These are phyloP conservation scores for Aspergillus sparsus DNA, from an alignment of 495 filamentous ascomycete genomes.

Conservation along the genomic window DNA sequence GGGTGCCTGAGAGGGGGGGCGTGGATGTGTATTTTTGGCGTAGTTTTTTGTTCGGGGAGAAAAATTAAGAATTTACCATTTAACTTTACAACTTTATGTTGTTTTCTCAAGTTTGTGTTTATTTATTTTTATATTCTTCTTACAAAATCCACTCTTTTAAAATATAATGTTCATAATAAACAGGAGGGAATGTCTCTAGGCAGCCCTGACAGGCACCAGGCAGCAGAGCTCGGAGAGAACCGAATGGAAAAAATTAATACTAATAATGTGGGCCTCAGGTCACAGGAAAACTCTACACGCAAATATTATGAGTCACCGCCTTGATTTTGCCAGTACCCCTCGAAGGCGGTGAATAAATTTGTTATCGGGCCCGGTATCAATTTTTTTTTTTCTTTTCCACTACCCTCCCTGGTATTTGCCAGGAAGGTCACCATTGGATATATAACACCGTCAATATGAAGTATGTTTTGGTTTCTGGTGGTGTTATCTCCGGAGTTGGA, in stretches of 20 bases:
- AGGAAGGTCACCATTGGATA: slow-evolving; percentile 24
- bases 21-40: too few species aligned
- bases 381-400: slow-evolving; percentile 22
- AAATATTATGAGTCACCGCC: not conserved
- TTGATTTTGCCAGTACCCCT: not conserved
- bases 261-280: not conserved
- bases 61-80: too few species aligned
- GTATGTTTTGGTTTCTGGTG: slow-evolving; percentile 82
- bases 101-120: too few species aligned
- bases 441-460: slow-evolving; percentile 60
- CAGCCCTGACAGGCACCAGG: not conserved
- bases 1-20: too few species aligned
- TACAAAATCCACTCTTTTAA: too few species aligned
- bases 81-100: too few species aligned
- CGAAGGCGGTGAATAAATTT: slow-evolving; percentile 14
- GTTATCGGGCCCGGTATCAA: slow-evolving; percentile 17
- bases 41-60: too few species aligned
- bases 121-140: too few species aligned
- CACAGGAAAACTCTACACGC: not conserved
- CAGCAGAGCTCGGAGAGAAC: not conserved
- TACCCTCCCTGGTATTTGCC: slow-evolving; percentile 27
- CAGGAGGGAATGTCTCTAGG: too few species aligned
- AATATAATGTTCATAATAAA: too few species aligned
- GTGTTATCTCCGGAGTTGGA: slow-evolving; percentile 79
- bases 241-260: not conserved